These are phyloP conservation scores for Tricholoma flavovirens DNA, from an alignment of 768 basidiomycete genomes.

Conservation along the genomic window DNA sequence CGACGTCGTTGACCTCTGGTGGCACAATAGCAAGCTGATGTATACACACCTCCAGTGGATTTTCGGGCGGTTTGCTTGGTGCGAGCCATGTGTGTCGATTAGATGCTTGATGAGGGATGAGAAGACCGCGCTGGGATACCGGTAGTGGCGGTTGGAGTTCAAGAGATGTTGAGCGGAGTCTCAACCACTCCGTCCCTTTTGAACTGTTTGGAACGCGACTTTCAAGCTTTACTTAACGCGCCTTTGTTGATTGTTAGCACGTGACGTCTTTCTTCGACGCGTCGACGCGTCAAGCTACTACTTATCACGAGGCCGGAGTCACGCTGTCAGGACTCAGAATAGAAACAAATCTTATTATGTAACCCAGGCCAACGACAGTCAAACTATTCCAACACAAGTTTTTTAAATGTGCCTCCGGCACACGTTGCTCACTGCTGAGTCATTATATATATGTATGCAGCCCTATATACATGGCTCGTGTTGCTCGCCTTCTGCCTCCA, in stretches of 20 bases:
- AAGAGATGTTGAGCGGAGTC: constrained; percentile 18
- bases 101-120: not conserved
- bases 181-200: constrained; percentile 20
- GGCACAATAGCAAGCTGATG: not conserved
- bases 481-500: too few relatives aligned
- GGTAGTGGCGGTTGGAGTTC: constrained; percentile 22
- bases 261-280: not conserved
- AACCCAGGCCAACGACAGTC: too few relatives aligned
- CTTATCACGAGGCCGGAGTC: too few relatives aligned
- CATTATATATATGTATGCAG: too few relatives aligned
- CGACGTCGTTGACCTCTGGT: not conserved
- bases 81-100: constrained; percentile 49
- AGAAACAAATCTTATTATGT: too few relatives aligned
- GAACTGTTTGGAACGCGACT: constrained; percentile 15
- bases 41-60: constrained; percentile 57
- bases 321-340: too few relatives aligned
- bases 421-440: too few relatives aligned
- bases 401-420: too few relatives aligned
- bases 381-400: too few relatives aligned
- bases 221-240: constrained; percentile 7
- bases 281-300: not conserved
- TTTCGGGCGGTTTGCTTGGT: constrained; percentile 77
- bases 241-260: constrained; percentile 8
- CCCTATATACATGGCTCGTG: too few relatives aligned
- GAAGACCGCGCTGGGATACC: not conserved